Evolutionary conservation across 371 early-diverging fungal species (phyloP), one percentile per base, ranked within the genome.

Genomic region (Mucor racemosus): DNA sequence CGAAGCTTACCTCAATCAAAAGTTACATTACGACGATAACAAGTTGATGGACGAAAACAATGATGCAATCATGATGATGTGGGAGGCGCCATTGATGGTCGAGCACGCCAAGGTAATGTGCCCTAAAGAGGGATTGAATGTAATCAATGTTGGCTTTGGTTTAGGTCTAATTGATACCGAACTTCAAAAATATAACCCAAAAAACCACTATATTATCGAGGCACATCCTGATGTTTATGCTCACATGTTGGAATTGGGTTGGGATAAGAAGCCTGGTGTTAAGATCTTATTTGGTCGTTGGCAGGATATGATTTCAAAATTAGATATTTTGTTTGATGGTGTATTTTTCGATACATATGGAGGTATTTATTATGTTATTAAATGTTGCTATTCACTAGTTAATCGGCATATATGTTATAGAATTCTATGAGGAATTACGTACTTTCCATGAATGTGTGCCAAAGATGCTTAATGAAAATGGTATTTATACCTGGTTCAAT

Each of bases 21-120:
- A 90, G 6, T 80, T 94, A 7, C 89, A 87, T 55, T 94, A 93
- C 67, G 91, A 93, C 58, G 92, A 89, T 41, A 87, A 86, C 41
- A 85, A 88, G 42, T 68, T 96, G 40, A 74, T 97, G 72, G 98
- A 97, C 69, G 89, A 83, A 13, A 92, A 96, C 46, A 84, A 88
- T 39, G 94, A 98, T 78, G 97, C 92, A 34, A 97, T 98, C 10
- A 97, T 97, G 97, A 98, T 98, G 98, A 94, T 92, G 46, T 95
- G 98, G 98, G 98, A 98, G 73, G 80, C 85, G 0, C 96, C 96
- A n/a, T 67, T 98, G 66, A 98, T 98, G 98, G 82, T 88, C 21
- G 86, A 86, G 35, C 96, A 96, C 66, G 96, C 95, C 21, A 82
- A 91, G 66, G 88, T 90, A 21, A 91, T 97, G 78, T 88, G 91